phyloP scores from a whole-genome alignment of 768 basidiomycete species.

The Russula foetens region DNA sequence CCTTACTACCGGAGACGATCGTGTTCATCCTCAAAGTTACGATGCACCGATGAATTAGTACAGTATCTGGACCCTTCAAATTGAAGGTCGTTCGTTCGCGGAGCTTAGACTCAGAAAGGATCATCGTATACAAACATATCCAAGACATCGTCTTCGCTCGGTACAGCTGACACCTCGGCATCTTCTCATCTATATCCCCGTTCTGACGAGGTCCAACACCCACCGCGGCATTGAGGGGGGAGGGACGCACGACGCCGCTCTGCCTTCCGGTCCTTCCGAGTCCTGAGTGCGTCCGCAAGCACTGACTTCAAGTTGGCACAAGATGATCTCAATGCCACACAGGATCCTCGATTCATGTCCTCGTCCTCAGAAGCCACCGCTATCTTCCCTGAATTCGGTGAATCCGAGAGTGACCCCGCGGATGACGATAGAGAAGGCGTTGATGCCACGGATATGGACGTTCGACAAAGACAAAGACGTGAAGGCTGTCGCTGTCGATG shows the following conservation, averaged over 20 bases:
- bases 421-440: conserved; percentile 3
- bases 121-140: conserved; percentile 13
- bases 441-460: not conserved
- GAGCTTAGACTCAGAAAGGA: not conserved
- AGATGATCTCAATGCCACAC: not conserved
- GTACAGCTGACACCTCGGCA: not conserved
- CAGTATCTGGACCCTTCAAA: too few species aligned
- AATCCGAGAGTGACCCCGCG: not conserved
- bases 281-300: conserved; percentile 11
- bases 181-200: not conserved
- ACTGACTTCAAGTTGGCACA: conserved; percentile 4
- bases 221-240: not conserved
- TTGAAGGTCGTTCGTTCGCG: too few species aligned
- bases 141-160: conserved; percentile 10
- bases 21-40: too few species aligned
- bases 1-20: too few species aligned
- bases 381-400: not conserved
- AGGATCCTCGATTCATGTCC: not conserved
- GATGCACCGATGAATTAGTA: too few species aligned
- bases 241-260: conserved; percentile 1
- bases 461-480: not conserved
- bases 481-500: not conserved
- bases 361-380: not conserved
- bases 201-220: not conserved
- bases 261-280: conserved; percentile 3